Evolutionary conservation across 1,284 basidiomycete species (phyloP).

Genomic region (Cutaneotrichosporon mucoides): DNA sequence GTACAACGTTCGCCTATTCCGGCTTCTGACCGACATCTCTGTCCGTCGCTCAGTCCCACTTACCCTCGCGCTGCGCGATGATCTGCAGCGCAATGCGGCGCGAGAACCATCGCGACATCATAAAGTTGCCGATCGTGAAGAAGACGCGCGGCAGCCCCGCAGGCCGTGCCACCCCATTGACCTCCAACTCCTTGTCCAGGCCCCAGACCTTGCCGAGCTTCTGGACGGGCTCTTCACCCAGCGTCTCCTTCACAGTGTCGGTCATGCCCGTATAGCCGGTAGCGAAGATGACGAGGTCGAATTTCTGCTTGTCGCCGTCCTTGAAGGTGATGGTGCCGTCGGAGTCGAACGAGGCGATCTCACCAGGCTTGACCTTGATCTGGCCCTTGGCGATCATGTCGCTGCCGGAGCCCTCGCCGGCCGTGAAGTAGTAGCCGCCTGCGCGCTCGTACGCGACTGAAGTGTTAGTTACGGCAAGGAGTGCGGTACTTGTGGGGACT

Average conservation of each 20-base stretch:
- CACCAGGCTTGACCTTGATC: constrained; percentile 68
- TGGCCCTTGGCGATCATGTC: constrained; percentile 64
- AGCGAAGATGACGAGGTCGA: constrained; percentile 65
- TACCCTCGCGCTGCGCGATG: constrained; percentile 58
- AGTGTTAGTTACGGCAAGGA: not conserved
- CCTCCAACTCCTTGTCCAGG: constrained; percentile 58
- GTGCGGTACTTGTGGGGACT: not conserved
- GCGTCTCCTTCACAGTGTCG: constrained; percentile 52
- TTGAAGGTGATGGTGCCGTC: constrained; percentile 60
- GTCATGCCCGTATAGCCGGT: constrained; percentile 55
- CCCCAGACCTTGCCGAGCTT: constrained; percentile 58
- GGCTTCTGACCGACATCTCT: too few relatives aligned
- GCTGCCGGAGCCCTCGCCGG: constrained; percentile 54
- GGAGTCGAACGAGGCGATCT: constrained; percentile 51
- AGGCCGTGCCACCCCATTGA: constrained; percentile 55
- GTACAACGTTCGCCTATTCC: too few relatives aligned
- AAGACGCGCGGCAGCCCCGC: constrained; percentile 50
- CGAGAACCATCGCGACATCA: constrained; percentile 57
- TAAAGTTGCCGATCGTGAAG: constrained; percentile 53
- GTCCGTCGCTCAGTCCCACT: constrained; percentile 45
- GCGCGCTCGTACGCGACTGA: constrained; percentile 45
- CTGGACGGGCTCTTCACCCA: constrained; percentile 54
- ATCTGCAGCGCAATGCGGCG: constrained; percentile 61
- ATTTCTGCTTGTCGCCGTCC: constrained; percentile 61
- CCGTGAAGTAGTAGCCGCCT: constrained; percentile 54